Base-by-base conservation (phyloP, 2,329 filamentous ascomycete genomes). In the Botryotinia convoluta region DNA sequence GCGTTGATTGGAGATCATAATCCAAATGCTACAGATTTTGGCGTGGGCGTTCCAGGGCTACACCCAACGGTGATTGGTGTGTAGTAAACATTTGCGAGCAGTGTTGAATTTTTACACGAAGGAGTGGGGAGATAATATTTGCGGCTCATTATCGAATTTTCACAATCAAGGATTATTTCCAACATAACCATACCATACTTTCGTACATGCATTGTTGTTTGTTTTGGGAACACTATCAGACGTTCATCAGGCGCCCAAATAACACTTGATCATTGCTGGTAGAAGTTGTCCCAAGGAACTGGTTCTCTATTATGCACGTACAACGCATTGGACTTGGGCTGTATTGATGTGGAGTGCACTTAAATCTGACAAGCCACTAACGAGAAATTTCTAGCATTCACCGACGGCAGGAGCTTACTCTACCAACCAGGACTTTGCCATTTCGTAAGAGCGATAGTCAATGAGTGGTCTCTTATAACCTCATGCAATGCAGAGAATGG, bases 401-500 rank as follows among this genome's bases (percentile, higher is more conserved):
- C 61, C 39, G 26, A 59, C 61, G 44, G 45, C 35, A 72, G 14
- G 22, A 35, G 29, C 32, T 67, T 42, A 54, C 61, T 12, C 14
- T 72, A 54, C 60, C 45, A 54, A 44, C 20, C 35, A 64, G 45
- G 39, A n/a, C n/a, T 54, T 32, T 72, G 22, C n/a, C 18, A 22
- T 32, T 54, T 67, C 18, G 51, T 20, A 54, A 48, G 45, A 68
- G 48, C 59, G 44, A 65, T 20, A 59, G 9, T 59, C 65, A 37
- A 69, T 9, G 48, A 32, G 48, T 69, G 48, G n/a, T 51, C 22
- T 57, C 37, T 57, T 42, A 69, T 57, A 69, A 37, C 48, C 48
- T 69, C 65, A 68, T 67, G 75, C 73, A 77, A 79, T 76, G 77
- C 77, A 79, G 75, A 74, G 77, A 72, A 76, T 59, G 42, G 64